Base-by-base conservation (phyloP, 2,329 filamentous ascomycete genomes). In the Colletotrichum spinosum region DNA sequence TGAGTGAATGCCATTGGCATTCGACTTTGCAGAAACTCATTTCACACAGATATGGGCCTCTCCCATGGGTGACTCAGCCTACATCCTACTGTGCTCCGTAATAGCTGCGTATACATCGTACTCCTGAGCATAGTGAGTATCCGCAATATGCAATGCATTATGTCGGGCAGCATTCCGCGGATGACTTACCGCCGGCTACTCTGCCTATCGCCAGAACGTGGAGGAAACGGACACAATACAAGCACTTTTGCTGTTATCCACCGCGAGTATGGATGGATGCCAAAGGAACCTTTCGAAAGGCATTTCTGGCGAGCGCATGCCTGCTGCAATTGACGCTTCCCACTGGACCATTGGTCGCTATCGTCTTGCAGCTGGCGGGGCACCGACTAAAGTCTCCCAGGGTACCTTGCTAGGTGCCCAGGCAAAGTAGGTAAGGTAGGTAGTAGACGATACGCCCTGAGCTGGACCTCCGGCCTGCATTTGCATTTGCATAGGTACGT, bases 391-490 rank as follows among this genome's bases (percentile, higher is more conserved):
- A 25, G 46, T n/a, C 41, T 15, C 33, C 33, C 46, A 12, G 53
- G 41, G 25, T 25, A 5, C 25, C 25, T 25, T 25, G 4, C 38
- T 56, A 35, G 54, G 13, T 35, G 44, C 34, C 35, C 39, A 10
- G 54, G 42, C 48, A 17, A 42, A 48, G 38, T 13, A 41, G 9
- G 6, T 17, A 17, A 42, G 48, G 38, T 13, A 41, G 9, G 6
- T 41, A 13, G 9, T 13, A 41, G 4, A 13, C 38, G 15, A n/a
- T 17, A n/a, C 25, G 44, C 13, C 9, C 15, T 25, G 15, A 45
- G 45, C 55, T 51, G 55, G 46, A 58, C 55, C 55, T 58, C 55
- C 55, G 55, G 45, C 33, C 25, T 58, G 55, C 55, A 58, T 51
- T 38, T 58, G 45, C 35, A 45, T 46, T 42, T 58, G 55, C 55